Evolutionary conservation across 2,329 filamentous ascomycete species (phyloP), one percentile per base, ranked within the genome.

Genomic region (Colletotrichum sidae): DNA sequence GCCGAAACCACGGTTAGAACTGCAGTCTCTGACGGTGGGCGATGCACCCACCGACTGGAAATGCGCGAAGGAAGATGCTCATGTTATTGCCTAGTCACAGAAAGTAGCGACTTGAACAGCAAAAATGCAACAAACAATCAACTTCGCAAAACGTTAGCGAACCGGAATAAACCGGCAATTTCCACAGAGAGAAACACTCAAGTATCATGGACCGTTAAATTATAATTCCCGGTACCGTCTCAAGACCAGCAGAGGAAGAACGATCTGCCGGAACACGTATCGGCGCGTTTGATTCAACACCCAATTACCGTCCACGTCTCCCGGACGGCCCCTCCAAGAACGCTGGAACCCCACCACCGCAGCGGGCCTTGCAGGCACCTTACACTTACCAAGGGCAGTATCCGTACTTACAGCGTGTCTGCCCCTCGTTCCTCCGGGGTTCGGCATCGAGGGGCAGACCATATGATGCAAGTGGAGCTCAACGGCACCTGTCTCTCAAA

Each of bases 231-330:
- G 13, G 6, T 5, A 41, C 41, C 25, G 25, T 25, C 25, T 25
- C 25, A 25, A 25, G 17, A 25, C 25, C 25, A 25, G 25, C 25
- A 47, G 44, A 50, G 64, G 64, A 65, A 65, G 60, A 67, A 65
- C 44, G 55, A 50, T 65, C 60, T 65, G 49, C 64, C 64, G 64
- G 47, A 49, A 39, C 39, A 62, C 56, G 17, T 38, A n/a, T 15
- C 47, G 33, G 33, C 3, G 10, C 45, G 35, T 42, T 35, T 13
- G 42, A 25, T 44, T 17, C 45, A 37, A 12, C 50, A 53, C 41
- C 60, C 58, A 66, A 66, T 66, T 66, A 66, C 63, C 63, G 63
- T 33, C 41, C 35, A 35, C 58, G 62, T 63, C 52, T 66, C 63
- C 63, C 63, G 63, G 57, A 35, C 51, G 46, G 57, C 62, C 57